Percentiles rank a stretch among this genome's conserved stretches.
These are phyloP conservation scores for Blastobotrys chiropterorum DNA, from an alignment of 805 yeast genomes.

Conservation along the genomic window DNA sequence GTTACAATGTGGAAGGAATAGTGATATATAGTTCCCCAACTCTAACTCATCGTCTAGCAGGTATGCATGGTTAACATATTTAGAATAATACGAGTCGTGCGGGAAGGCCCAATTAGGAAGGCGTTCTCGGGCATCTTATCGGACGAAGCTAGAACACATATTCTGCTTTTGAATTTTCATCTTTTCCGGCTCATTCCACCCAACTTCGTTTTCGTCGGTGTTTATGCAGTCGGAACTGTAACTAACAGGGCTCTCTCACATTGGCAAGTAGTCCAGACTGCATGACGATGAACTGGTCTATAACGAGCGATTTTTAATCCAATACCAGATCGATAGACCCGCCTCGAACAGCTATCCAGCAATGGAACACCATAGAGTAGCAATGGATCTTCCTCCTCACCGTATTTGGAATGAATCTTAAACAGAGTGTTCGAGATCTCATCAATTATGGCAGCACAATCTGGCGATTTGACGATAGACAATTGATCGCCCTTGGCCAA, in stretches of 20 bases:
- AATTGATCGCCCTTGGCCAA: slow-evolving; percentile 32
- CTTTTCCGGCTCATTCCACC: slow-evolving; percentile 15
- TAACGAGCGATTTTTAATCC: slow-evolving; percentile 13
- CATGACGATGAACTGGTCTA: slow-evolving; percentile 10
- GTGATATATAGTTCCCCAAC: no score
- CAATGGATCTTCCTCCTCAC: slow-evolving; percentile 4
- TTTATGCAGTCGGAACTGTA: slow-evolving; percentile 10
- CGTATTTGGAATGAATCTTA: slow-evolving; percentile 9
- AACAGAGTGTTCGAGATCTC: slow-evolving; percentile 27
- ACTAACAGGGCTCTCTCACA: slow-evolving; percentile 18
- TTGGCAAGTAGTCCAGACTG: slow-evolving; percentile 19
- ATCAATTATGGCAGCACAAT: slow-evolving; percentile 31
- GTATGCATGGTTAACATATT: no score
- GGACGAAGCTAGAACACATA: slow-evolving; percentile 30
- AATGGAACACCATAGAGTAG: slow-evolving; percentile 26
- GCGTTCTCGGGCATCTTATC: slow-evolving; percentile 26
- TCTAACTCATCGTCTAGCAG: no score
- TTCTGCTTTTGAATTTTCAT: slow-evolving; percentile 26
- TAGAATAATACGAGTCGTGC: no score
- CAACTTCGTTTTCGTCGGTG: slow-evolving; percentile 21
- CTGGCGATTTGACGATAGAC: slow-evolving; percentile 27
- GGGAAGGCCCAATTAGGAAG: no score
- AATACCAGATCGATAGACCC: slow-evolving; percentile 33
- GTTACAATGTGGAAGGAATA: no score
- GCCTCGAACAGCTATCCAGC: slow-evolving; percentile 27